A percentile compares a stretch with the other conserved stretches of the same genome.
phyloP scores from a whole-genome alignment of 2,329 filamentous ascomycete genomes.

The Xylariales sp. region DNA sequence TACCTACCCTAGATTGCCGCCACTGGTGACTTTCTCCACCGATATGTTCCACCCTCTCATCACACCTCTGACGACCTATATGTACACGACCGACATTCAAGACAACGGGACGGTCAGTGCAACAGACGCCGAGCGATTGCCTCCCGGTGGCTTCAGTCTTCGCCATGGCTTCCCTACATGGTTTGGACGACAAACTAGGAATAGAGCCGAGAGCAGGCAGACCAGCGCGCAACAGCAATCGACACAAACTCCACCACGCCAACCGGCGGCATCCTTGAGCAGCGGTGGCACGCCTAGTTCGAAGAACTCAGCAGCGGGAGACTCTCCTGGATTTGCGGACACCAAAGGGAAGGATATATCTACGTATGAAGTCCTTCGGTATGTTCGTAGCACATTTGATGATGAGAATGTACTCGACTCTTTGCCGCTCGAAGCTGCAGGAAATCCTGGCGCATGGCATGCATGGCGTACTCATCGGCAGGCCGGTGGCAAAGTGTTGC shows the following conservation, averaged over 20 bases:
- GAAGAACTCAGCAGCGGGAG: slow-evolving; percentile 21
- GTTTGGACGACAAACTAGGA: slow-evolving; percentile 61
- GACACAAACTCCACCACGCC: slow-evolving; percentile 24
- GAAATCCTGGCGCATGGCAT: slow-evolving; percentile 89
- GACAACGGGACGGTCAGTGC: slow-evolving; percentile 76
- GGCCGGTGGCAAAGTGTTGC: slow-evolving; percentile 38
- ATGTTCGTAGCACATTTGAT: slow-evolving; percentile 79
- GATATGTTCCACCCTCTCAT: slow-evolving; percentile 95
- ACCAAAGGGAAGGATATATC: slow-evolving; percentile 42
- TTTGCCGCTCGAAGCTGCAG: slow-evolving; percentile 75
- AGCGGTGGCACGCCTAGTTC: slow-evolving; percentile 20
- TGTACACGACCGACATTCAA: slow-evolving; percentile 76
- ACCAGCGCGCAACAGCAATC: slow-evolving; percentile 34
- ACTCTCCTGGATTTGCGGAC: slow-evolving; percentile 34
- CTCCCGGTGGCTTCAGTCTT: slow-evolving; percentile 85
- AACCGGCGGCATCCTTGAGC: slow-evolving; percentile 20
- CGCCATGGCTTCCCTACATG: slow-evolving; percentile 86
- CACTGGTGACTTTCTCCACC: slow-evolving; percentile 80
- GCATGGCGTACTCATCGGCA: slow-evolving; percentile 76
- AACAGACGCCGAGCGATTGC: slow-evolving; percentile 74
- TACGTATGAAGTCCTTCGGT: slow-evolving; percentile 67
- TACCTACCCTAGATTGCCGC: slow-evolving; percentile 72
- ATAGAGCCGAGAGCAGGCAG: slow-evolving; percentile 31
- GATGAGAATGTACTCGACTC: slow-evolving; percentile 72
- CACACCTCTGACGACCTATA: slow-evolving; percentile 90